phyloP scores from a whole-genome alignment of 2,329 filamentous ascomycete species.

The Lecanicillium sp. region DNA sequence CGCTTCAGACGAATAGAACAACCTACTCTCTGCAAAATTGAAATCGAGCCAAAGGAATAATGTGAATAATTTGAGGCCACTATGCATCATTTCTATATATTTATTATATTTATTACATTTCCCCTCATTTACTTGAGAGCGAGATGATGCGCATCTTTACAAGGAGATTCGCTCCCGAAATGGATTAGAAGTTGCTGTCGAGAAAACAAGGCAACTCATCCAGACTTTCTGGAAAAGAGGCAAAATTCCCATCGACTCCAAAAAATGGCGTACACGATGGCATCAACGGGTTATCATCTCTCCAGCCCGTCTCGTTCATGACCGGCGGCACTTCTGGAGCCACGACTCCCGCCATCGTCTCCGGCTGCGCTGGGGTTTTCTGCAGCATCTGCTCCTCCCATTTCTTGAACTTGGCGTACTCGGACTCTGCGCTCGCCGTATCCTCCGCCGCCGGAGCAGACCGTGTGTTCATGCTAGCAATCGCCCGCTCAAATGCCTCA shows the following conservation, averaged over 20 bases:
- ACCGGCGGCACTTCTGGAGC: slow-evolving; percentile 1
- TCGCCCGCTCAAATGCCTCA: slow-evolving; percentile 45
- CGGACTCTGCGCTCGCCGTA: slow-evolving; percentile 37
- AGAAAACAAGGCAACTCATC: slow-evolving; percentile 32
- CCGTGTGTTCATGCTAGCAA: slow-evolving; percentile 38
- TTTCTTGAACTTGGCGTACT: slow-evolving; percentile 45
- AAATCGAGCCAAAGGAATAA: too few relatives aligned
- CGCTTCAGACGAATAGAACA: too few relatives aligned
- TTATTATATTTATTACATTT: too few relatives aligned
- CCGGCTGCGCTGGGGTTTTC: slow-evolving; percentile 28
- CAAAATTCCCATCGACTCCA: slow-evolving; percentile 31
- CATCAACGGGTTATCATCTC: slow-evolving; percentile 6
- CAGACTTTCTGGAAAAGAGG: slow-evolving; percentile 32
- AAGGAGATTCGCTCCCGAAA: too few relatives aligned
- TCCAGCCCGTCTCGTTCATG: slow-evolving; percentile 18
- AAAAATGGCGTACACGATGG: slow-evolving; percentile 28
- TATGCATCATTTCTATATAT: too few relatives aligned
- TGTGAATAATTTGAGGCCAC: too few relatives aligned
- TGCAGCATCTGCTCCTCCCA: slow-evolving; percentile 46
- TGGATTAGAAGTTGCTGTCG: neutral
- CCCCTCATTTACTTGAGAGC: too few relatives aligned
- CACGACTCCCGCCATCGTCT: slow-evolving; percentile 13
- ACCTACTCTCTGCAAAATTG: too few relatives aligned
- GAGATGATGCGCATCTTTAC: too few relatives aligned
- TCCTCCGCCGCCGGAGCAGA: slow-evolving; percentile 24